These are phyloP conservation scores for Nitzschia sp. DNA, from an alignment of 108 stramenopile genomes.

Conservation along the genomic window DNA sequence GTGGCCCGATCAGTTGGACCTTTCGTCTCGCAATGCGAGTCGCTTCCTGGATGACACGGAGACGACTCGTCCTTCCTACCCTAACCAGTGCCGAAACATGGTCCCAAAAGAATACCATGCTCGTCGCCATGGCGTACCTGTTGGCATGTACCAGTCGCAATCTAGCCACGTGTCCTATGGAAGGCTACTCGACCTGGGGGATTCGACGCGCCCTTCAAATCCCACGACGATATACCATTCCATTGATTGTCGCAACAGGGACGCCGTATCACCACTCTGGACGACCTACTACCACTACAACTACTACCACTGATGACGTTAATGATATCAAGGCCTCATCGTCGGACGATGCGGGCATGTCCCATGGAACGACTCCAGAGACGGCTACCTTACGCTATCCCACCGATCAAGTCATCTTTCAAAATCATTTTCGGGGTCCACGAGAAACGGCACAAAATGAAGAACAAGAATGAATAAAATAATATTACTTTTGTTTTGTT, in stretches of 20 bases:
- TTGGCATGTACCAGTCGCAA: conserved; percentile 79
- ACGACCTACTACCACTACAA: not conserved
- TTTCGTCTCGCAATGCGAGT: conserved; percentile 56
- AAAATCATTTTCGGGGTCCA: conserved; percentile 42
- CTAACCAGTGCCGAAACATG: conserved; percentile 78
- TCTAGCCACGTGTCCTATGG: conserved; percentile 90
- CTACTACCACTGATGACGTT: not conserved
- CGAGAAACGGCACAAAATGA: not conserved
- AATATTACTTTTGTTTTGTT: not conserved
- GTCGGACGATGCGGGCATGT: conserved; percentile 66
- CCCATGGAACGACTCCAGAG: conserved; percentile 42
- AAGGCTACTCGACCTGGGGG: conserved; percentile 72
- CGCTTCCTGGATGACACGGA: conserved; percentile 36
- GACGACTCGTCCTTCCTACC: conserved; percentile 63
- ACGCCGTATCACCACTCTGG: conserved; percentile 31
- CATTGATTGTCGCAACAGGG: conserved; percentile 73
- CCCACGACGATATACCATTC: conserved; percentile 63
- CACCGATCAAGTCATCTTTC: conserved; percentile 52
- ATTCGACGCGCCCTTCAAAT: conserved; percentile 62
- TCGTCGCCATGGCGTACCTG: conserved; percentile 89
- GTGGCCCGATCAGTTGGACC: conserved; percentile 58
- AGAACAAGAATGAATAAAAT: not conserved
- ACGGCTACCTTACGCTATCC: conserved; percentile 51
- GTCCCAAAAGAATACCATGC: conserved; percentile 89
- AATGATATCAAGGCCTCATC: not conserved